Evolutionary conservation across 345 rosid species (phyloP).

Genomic region (Nasturtium officinale): DNA sequence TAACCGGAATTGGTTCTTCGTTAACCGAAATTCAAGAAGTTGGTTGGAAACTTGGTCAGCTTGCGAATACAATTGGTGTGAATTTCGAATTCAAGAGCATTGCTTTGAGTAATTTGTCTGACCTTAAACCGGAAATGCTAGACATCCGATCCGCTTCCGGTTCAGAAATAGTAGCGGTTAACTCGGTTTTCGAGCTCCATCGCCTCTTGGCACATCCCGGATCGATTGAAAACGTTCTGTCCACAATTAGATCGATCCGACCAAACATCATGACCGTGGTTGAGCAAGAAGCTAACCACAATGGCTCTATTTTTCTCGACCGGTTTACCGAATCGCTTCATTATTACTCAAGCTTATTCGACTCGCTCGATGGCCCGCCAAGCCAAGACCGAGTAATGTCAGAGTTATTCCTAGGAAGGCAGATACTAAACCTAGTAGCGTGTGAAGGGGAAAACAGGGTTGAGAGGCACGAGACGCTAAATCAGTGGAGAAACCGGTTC

Average conservation of each 20-base stretch:
- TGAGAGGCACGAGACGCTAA: constrained; percentile 76
- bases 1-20: constrained; percentile 88
- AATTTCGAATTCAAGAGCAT: constrained; percentile 71
- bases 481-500: constrained; percentile 72
- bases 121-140: constrained; percentile 73
- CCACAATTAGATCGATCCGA: constrained; percentile 55
- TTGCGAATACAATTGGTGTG: constrained; percentile 62
- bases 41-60: constrained; percentile 75
- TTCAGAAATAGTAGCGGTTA: constrained; percentile 69
- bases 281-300: constrained; percentile 93
- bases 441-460: constrained; percentile 79
- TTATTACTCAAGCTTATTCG: constrained; percentile 83
- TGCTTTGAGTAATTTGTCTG: constrained; percentile 62
- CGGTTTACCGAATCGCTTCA: constrained; percentile 83
- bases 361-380: constrained; percentile 73
- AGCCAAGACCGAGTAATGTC: constrained; percentile 74
- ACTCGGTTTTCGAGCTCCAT: constrained; percentile 81
- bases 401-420: constrained; percentile 73
- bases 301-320: constrained; percentile 66
- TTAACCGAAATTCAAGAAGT: constrained; percentile 69
- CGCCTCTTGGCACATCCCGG: constrained; percentile 62
- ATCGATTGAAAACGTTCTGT: constrained; percentile 59
- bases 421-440: constrained; percentile 83
- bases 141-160: constrained; percentile 55
- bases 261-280: constrained; percentile 82